Conservation (phyloP, 805 yeast genomes). For the Suhomyces sp. region DNA sequence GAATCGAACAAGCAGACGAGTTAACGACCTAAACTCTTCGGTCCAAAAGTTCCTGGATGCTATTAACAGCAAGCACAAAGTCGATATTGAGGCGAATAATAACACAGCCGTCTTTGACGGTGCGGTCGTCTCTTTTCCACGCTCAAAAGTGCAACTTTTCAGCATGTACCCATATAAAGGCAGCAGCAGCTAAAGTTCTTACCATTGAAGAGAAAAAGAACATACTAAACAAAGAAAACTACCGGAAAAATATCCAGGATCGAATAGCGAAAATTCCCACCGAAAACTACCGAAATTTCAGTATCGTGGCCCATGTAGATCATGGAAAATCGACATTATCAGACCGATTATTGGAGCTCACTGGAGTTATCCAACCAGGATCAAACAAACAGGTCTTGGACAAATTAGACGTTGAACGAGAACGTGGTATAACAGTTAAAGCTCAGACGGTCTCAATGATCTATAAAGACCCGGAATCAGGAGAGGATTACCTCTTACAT, state of each 20-base stretch:
- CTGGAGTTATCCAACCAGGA: conserved; percentile 83
- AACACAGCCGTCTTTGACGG: too few species aligned
- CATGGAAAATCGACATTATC: conserved; percentile 87
- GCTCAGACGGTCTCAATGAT: conserved; percentile 97
- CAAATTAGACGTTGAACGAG: conserved; percentile 90
- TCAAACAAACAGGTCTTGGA: conserved; percentile 82
- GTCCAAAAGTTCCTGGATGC: too few species aligned
- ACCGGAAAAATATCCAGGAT: conserved; percentile 40
- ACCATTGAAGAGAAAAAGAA: conserved; percentile 26
- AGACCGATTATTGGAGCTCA: conserved; percentile 81
- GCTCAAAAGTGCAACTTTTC: too few species aligned
- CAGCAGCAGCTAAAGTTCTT: conserved; percentile 8
- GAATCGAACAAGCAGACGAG: too few species aligned
- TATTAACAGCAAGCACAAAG: too few species aligned
- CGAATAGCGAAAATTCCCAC: conserved; percentile 79
- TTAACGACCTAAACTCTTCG: too few species aligned
- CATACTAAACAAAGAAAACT: conserved; percentile 32
- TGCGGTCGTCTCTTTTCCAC: too few species aligned
- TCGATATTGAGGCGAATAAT: too few species aligned
- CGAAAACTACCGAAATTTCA: conserved; percentile 81
- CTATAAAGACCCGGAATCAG: conserved; percentile 55
- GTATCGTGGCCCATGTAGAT: conserved; percentile 95
- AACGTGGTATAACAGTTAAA: conserved; percentile 93
- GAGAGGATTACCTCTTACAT: conserved; percentile 78
- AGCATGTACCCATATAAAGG: too few species aligned